Conservation (phyloP, 2,329 filamentous ascomycete genomes). For the Calonectria leucothoes region DNA sequence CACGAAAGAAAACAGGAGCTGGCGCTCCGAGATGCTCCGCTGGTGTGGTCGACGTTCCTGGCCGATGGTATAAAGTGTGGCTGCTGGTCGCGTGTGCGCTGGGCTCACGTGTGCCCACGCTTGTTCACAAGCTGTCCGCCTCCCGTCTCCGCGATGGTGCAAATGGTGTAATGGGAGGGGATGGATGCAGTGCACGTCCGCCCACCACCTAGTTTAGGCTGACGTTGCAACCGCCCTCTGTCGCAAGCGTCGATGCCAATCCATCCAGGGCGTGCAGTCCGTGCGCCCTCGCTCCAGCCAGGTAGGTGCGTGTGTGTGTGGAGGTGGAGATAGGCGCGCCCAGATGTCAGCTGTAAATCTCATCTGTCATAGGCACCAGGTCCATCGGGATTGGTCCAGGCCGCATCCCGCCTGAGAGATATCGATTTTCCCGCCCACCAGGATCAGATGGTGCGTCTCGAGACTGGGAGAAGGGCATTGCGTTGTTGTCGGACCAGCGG, state of each 20-base stretch:
- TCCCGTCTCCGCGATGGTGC: background rate
- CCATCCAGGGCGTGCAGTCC: background rate
- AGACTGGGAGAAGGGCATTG: constrained; percentile 5
- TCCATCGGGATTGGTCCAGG: constrained; percentile 31
- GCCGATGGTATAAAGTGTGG: constrained; percentile 7
- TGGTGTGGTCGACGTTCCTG: constrained; percentile 15
- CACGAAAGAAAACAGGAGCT: background rate
- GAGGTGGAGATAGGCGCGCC: constrained; percentile 31
- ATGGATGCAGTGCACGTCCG: background rate
- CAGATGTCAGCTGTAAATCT: constrained; percentile 32
- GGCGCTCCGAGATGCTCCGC: constrained; percentile 10
- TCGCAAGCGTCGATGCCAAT: background rate
- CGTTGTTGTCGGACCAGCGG: constrained; percentile 12
- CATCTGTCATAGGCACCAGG: constrained; percentile 38
- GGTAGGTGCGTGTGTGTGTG: constrained; percentile 16
- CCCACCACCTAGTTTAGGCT: background rate
- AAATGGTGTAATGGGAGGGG: background rate
- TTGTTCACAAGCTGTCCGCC: background rate
- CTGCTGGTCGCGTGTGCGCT: background rate
- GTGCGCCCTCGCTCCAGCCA: constrained; percentile 5
- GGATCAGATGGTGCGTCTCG: constrained; percentile 18
- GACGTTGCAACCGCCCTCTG: background rate
- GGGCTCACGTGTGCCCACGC: background rate
- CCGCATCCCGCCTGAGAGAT: constrained; percentile 30
- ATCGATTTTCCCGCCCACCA: constrained; percentile 26